Conservation (phyloP, 2,329 filamentous ascomycete genomes). For the Cucurbitaria berberidis region DNA sequence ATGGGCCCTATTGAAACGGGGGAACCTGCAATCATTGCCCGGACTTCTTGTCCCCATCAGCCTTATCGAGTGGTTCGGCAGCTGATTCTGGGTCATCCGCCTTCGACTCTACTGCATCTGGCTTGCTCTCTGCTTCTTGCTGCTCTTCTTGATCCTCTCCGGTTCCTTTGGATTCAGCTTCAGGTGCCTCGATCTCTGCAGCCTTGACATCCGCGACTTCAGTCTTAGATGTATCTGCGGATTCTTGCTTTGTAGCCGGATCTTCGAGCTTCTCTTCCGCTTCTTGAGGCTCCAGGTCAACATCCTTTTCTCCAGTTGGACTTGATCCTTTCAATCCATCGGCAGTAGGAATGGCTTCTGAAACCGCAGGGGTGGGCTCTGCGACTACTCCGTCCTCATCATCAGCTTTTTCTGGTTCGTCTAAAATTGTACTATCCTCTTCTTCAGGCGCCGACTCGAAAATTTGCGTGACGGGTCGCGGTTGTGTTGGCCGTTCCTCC, state of each 20-base stretch:
- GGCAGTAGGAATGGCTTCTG: conserved; percentile 14
- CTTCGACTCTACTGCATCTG: conserved; percentile 8
- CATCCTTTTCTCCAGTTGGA: conserved; percentile 20
- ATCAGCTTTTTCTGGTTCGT: conserved; percentile 23
- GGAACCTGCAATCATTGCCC: neutral
- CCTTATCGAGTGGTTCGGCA: conserved; percentile 12
- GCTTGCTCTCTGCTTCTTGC: neutral
- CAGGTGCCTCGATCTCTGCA: conserved; percentile 4
- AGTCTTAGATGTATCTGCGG: conserved; percentile 3
- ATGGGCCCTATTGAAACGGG: no score
- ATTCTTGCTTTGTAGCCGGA: conserved; percentile 7
- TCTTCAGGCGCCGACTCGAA: conserved; percentile 24
- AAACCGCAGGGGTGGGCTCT: conserved; percentile 17
- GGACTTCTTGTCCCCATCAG: conserved; percentile 9
- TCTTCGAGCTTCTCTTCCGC: conserved; percentile 13
- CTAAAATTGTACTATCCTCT: conserved; percentile 15
- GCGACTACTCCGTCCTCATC: conserved; percentile 28
- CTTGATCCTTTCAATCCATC: conserved; percentile 25
- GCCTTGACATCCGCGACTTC: conserved; percentile 1
- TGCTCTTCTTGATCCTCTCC: neutral
- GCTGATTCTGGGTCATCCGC: conserved; percentile 16
- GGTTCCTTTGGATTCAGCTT: neutral
- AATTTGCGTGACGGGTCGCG: conserved; percentile 23
- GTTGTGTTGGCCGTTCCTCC: conserved; percentile 29
- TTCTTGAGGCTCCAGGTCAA: conserved; percentile 13